Base-by-base conservation (phyloP, 805 yeast species). In the Wickerhamiella vanderwaltii region DNA sequence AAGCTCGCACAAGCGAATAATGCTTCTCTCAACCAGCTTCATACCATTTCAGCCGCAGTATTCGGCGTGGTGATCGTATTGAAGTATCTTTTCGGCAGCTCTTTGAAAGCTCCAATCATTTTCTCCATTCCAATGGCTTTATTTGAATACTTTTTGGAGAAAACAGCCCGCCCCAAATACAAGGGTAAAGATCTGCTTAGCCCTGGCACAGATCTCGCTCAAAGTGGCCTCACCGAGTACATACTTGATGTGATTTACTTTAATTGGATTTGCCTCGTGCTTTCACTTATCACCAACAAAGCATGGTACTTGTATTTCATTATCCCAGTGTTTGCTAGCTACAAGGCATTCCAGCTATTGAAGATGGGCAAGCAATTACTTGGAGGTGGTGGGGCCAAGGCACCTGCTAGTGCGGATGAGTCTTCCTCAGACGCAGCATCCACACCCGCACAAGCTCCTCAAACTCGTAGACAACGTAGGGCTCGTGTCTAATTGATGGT, bases 221-320 rank as follows among this genome's bases (percentile, higher is more conserved):
- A 73, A 46, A 54, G 59, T 3, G 91, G 91, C 0, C 63, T 81
- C 30, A 77, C 77, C 29, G 88, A 81, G 58, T 79, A 77, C 62
- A 61, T 79, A 66, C 77, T 77, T 54, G 91, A 81, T 53, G 57
- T 79, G 9, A 62, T 81, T 45, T 80, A 80, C 53, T 57, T 80
- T 35, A 78, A 86, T 2, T 68, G 78, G 69, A 50, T 70, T 16
- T 63, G 74, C 48, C 75, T 75, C 48, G 42, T 77, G 1, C 58
- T 77, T 39, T 70, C 75, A 64, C 50, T 72, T 5, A 51, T 71
- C 28, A 86, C 86, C 5, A 72, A 72, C 55, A 67, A 68, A 52
- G 74, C 73, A 6, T 82, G 85, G 85, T 65, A 64, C 50, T 44
- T 77, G 28, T 68, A 66, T 48, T 44, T 62, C n/a, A 9, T 44